Percentiles rank a stretch among this genome's conserved stretches.
These are phyloP conservation scores for Raffaelea ambrosiae DNA, from an alignment of 2,329 filamentous ascomycete species.

Conservation along the genomic window DNA sequence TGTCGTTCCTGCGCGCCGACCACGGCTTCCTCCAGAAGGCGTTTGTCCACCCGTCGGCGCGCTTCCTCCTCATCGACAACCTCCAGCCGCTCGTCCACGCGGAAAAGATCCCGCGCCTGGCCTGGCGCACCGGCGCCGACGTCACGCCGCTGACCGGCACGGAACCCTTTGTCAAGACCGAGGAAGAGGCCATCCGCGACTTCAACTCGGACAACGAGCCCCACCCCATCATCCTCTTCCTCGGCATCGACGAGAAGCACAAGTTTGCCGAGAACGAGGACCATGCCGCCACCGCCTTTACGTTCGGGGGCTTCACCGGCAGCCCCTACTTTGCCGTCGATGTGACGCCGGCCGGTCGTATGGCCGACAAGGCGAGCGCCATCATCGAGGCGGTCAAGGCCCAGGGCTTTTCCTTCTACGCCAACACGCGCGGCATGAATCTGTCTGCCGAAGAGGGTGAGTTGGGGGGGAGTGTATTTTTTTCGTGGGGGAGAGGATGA, in stretches of 20 bases:
- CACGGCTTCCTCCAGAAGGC: constrained; percentile 61
- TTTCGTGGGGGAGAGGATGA: constrained; percentile 42
- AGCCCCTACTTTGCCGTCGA: constrained; percentile 85
- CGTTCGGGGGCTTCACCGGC: constrained; percentile 65
- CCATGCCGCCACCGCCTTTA: constrained; percentile 27
- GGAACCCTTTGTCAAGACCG: constrained; percentile 61
- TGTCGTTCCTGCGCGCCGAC: constrained; percentile 69
- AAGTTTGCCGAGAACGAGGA: constrained; percentile 19
- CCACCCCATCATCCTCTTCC: constrained; percentile 67
- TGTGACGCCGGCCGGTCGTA: constrained; percentile 54
- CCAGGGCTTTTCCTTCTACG: constrained; percentile 56
- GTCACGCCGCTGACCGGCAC: constrained; percentile 61
- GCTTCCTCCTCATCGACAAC: constrained; percentile 71
- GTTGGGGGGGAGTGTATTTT: too few species aligned
- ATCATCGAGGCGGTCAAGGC: constrained; percentile 50
- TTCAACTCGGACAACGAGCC: constrained; percentile 62
- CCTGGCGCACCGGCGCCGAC: constrained; percentile 60
- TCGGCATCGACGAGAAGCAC: constrained; percentile 66
- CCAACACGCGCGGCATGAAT: constrained; percentile 40
- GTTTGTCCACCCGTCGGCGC: constrained; percentile 54
- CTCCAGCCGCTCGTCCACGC: constrained; percentile 62
- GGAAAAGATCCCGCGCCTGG: constrained; percentile 37
- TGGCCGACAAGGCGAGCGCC: constrained; percentile 47
- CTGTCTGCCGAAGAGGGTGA: constrained; percentile 41
- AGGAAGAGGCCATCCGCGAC: constrained; percentile 62